These are phyloP conservation scores for Helianthus tuberosus DNA, from an alignment of 129 eudicot genomes.

Conservation along the genomic window DNA sequence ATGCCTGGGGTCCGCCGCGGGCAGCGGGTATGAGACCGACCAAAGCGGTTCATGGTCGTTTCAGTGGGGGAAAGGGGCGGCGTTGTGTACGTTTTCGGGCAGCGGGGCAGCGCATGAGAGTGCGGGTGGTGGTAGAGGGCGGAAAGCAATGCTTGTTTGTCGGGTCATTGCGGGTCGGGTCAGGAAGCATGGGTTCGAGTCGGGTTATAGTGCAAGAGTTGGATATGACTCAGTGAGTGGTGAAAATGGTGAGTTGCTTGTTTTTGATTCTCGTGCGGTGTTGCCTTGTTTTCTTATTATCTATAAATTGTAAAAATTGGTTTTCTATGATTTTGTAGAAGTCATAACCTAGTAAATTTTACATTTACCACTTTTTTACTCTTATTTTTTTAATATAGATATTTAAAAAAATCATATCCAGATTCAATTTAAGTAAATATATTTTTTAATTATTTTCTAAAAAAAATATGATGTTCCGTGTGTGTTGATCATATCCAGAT, in stretches of 20 bases:
- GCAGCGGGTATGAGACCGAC: constrained; percentile 48
- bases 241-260: constrained; percentile 79
- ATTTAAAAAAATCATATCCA: too few species aligned
- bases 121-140: constrained; percentile 84
- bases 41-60: constrained; percentile 66
- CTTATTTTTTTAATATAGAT: too few species aligned
- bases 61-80: constrained; percentile 54
- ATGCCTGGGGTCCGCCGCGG: constrained; percentile 69
- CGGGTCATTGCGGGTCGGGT: constrained; percentile 97
- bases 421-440: not conserved
- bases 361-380: not conserved
- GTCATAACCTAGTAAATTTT: constrained; percentile 23
- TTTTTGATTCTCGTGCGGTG: constrained; percentile 89
- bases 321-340: constrained; percentile 27
- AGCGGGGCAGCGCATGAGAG: constrained; percentile 86
- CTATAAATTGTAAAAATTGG: constrained; percentile 71
- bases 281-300: constrained; percentile 91
- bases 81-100: constrained; percentile 72
- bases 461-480: too few species aligned
- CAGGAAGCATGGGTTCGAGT: constrained; percentile 38
- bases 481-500: not conserved
- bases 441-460: not conserved
- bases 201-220: constrained; percentile 46
- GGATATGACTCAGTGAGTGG: constrained; percentile 90
- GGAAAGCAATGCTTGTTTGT: constrained; percentile 89